phyloP scores from a whole-genome alignment of 345 rosid species.

The Rhizophora mangle region DNA sequence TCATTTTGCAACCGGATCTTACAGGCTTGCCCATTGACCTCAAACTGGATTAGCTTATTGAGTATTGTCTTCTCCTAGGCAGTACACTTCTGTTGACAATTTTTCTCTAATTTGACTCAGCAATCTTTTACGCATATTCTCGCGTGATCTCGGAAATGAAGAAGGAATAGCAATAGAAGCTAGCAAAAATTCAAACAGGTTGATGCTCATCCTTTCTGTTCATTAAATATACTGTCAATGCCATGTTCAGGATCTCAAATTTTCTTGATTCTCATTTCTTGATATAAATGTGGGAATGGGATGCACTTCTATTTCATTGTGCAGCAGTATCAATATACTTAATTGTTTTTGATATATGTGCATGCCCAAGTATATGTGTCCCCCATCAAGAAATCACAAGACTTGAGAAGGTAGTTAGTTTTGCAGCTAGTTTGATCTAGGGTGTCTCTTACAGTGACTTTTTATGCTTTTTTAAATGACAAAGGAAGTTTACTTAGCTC shows the following conservation, averaged over 20 bases:
- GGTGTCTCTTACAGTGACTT: background rate
- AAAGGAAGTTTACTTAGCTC: too few species aligned
- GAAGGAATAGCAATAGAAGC: conserved; percentile 50
- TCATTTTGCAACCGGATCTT: conserved; percentile 65
- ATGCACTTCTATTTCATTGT: background rate
- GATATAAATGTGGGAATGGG: background rate
- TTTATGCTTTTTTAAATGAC: too few species aligned
- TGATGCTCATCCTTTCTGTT: conserved; percentile 3
- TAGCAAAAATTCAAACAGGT: conserved; percentile 50
- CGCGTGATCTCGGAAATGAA: conserved; percentile 39
- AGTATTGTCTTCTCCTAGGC: background rate
- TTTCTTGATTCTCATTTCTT: background rate
- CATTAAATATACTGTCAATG: background rate
- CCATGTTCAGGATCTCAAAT: too few species aligned
- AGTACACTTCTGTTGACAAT: conserved; percentile 14
- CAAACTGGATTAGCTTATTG: conserved; percentile 2
- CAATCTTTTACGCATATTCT: conserved; percentile 56
- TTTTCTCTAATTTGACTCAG: conserved; percentile 29
- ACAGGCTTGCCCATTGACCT: conserved; percentile 43
- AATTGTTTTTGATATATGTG: background rate
- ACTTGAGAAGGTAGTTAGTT: background rate
- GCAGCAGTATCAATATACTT: background rate
- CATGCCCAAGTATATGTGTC: background rate
- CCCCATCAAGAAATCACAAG: background rate
- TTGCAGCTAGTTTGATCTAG: background rate